Base-by-base conservation (phyloP, 2,329 filamentous ascomycete species). In the Didymella lethalis region DNA sequence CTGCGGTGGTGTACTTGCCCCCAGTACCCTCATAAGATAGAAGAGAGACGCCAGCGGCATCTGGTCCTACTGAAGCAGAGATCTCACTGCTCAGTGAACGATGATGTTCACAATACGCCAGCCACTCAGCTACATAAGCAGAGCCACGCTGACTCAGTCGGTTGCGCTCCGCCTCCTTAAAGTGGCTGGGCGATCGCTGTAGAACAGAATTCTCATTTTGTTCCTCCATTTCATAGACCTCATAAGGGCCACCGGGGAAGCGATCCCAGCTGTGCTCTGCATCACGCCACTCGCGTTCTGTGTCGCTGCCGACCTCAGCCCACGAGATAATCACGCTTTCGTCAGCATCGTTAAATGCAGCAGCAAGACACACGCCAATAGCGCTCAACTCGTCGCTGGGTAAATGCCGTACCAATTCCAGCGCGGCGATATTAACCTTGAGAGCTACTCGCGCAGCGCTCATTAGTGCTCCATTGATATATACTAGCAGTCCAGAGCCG, bases 351-450 rank as follows among this genome's bases (percentile, higher is more conserved):
- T 20, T 44, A 16, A 54, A 54, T 7, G 52, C 52, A 16, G 45
- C 36, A 14, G 34, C 52, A 8, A 54, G 52, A 43, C 45, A 48
- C 7, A 14, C 28, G 2, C 45, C 36, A 18, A 54, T 20, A 16
- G 18, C 20, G 28, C 34, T 20, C 8, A 26, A 8, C 16, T 43
- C 44, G 8, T 34, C 28, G 7, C 48, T 28, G 7, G 44, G 34
- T 28, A 48, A 14, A 7, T 28, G 44, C 4, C 47, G 26, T 12
- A 54, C 48, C 7, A 59, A 47, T 16, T 55, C 25, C 12, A 57
- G 34, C 11, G 57, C 57, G 5, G 63, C 57, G 25, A 58, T 32
- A 20, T 61, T 57, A 43, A 53, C 50, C 20, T 54, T 25, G 7
- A 62, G 49, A 2, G 41, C 52, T 47, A 40, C 48, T 0, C 3